Conservation (phyloP, 495 filamentous ascomycete genomes). For the Trichodelitschia bisporula region DNA sequence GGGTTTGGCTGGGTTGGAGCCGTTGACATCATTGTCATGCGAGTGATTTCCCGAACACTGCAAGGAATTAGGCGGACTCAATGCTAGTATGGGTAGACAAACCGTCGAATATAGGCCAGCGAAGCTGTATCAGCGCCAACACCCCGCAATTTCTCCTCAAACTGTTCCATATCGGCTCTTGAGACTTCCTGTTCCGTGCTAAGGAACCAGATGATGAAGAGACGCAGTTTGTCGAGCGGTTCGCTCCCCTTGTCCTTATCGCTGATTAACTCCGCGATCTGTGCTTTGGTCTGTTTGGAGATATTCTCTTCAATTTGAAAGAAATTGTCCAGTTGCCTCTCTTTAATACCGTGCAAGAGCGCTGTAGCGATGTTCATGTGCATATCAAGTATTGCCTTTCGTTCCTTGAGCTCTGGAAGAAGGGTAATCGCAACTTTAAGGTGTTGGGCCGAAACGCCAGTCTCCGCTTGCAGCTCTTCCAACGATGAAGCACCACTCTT, state of each 20-base stretch:
- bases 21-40: conserved; percentile 97
- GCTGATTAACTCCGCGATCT: conserved; percentile 72
- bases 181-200: conserved; percentile 80
- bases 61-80: too few relatives aligned
- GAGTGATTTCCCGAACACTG: conserved; percentile 82
- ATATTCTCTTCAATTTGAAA: conserved; percentile 91
- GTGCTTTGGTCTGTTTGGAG: conserved; percentile 71
- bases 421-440: conserved; percentile 87
- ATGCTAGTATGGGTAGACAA: conserved; percentile 3
- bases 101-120: conserved; percentile 67
- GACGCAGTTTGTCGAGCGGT: conserved; percentile 63
- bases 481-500: conserved; percentile 85
- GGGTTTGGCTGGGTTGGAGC: conserved; percentile 40
- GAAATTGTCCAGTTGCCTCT: conserved; percentile 84
- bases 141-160: conserved; percentile 61
- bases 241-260: conserved; percentile 60
- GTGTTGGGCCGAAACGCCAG: conserved; percentile 69
- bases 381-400: conserved; percentile 84
- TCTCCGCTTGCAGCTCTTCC: conserved; percentile 81
- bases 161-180: conserved; percentile 57
- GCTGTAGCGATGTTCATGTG: conserved; percentile 97
- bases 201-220: conserved; percentile 87
- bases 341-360: conserved; percentile 70
- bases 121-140: conserved; percentile 50
- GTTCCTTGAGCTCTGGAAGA: conserved; percentile 73